Evolutionary conservation across 2,329 filamentous ascomycete genomes (phyloP).

Genomic region (Neonectria coccinea): DNA sequence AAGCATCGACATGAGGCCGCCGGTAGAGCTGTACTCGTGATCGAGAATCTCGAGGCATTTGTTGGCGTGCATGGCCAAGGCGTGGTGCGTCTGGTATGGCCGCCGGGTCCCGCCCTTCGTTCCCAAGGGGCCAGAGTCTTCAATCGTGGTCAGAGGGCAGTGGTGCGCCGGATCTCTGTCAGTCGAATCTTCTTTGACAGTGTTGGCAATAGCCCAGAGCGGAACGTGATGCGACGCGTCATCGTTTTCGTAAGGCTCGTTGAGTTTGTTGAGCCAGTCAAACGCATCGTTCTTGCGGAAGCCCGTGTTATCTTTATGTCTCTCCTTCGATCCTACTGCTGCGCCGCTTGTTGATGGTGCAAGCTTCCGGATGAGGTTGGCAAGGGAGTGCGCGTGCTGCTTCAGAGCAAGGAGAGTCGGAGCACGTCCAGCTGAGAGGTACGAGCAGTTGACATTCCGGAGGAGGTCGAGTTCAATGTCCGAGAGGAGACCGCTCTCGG

Average conservation of each 20-base stretch:
- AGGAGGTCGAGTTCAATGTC: slow-evolving; percentile 42
- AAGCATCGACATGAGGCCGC: slow-evolving; percentile 67
- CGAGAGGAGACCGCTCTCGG: slow-evolving; percentile 40
- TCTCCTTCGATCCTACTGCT: slow-evolving; percentile 43
- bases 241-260: slow-evolving; percentile 60
- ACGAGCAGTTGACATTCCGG: slow-evolving; percentile 66
- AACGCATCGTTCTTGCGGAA: slow-evolving; percentile 63
- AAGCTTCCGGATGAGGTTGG: slow-evolving; percentile 63
- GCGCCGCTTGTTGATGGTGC: slow-evolving; percentile 51
- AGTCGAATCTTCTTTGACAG: slow-evolving; percentile 58
- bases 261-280: slow-evolving; percentile 67
- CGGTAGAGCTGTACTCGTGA: slow-evolving; percentile 67
- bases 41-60: slow-evolving; percentile 70
- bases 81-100: slow-evolving; percentile 61
- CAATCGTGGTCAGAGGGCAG: slow-evolving; percentile 57
- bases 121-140: slow-evolving; percentile 35
- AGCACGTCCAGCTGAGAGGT: slow-evolving; percentile 65
- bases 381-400: slow-evolving; percentile 69
- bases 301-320: slow-evolving; percentile 28
- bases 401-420: slow-evolving; percentile 70
- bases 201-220: slow-evolving; percentile 60
- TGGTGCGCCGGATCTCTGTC: slow-evolving; percentile 55
- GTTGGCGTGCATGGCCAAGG: slow-evolving; percentile 68
- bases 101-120: slow-evolving; percentile 34
- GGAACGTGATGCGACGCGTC: slow-evolving; percentile 61